These are phyloP conservation scores for Colletotrichum sp. DNA, from an alignment of 2,329 filamentous ascomycete species.

Conservation along the genomic window DNA sequence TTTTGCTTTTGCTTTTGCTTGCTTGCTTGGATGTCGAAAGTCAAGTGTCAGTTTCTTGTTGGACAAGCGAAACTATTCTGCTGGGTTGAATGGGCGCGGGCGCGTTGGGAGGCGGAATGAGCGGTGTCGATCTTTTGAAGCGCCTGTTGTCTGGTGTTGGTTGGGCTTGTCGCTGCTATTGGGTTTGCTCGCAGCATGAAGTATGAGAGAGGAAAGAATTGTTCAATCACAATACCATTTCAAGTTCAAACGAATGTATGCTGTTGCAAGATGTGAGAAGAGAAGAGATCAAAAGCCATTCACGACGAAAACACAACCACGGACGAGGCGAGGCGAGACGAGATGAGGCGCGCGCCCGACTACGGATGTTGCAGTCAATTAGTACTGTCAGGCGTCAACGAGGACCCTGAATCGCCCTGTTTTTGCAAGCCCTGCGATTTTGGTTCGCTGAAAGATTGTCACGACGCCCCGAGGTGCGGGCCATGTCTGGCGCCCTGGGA, in stretches of 20 bases:
- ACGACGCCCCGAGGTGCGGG: slow-evolving; percentile 15
- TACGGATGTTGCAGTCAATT: not conserved
- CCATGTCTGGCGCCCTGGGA: not conserved
- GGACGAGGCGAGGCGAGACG: not conserved
- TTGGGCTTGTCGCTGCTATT: not conserved
- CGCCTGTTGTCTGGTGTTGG: not conserved
- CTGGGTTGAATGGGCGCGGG: not conserved
- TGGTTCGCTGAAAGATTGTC: slow-evolving; percentile 16
- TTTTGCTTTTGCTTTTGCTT: too few relatives aligned
- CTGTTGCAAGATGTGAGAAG: not conserved
- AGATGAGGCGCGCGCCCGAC: not conserved
- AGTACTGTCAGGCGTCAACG: not conserved
- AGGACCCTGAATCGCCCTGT: not conserved
- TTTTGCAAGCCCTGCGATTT: not conserved
- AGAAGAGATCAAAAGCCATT: not conserved
- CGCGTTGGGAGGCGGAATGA: not conserved
- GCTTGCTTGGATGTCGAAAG: not conserved
- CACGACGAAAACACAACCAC: not conserved
- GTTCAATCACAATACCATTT: not conserved
- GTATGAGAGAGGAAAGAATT: not conserved
- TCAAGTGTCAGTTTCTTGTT: not conserved
- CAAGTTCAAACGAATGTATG: not conserved
- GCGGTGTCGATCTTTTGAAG: not conserved
- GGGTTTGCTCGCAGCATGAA: not conserved
- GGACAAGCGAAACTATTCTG: not conserved